These are phyloP conservation scores for Alternaria sp. DNA, from an alignment of 2,329 filamentous ascomycete species.

Conservation along the genomic window DNA sequence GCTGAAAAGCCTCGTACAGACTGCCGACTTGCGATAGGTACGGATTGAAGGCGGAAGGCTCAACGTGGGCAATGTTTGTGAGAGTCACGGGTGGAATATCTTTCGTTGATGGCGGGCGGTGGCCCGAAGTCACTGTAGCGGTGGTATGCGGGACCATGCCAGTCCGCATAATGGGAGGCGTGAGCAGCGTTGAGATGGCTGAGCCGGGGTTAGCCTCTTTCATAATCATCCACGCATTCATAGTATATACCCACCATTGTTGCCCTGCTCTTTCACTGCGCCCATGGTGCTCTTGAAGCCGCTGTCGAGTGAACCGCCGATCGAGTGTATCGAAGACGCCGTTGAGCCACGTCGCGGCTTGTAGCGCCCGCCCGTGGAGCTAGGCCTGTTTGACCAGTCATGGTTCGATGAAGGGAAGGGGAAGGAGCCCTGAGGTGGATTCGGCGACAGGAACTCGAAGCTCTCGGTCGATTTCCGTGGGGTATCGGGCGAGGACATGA, in stretches of 20 bases:
- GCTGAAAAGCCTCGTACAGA: conserved; percentile 86
- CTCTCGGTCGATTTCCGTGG: conserved; percentile 60
- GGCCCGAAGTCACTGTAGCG: conserved; percentile 72
- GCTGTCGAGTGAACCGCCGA: conserved; percentile 82
- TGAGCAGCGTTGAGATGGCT: conserved; percentile 94
- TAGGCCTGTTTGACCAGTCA: conserved; percentile 60
- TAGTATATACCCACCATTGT: conserved; percentile 70
- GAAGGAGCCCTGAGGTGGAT: conserved; percentile 56
- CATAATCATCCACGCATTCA: not conserved
- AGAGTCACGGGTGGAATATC: conserved; percentile 94
- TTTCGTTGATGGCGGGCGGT: conserved; percentile 81
- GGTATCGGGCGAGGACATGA: conserved; percentile 53
- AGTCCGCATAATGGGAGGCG: conserved; percentile 87
- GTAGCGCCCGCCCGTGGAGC: conserved; percentile 58
- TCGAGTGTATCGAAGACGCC: conserved; percentile 85
- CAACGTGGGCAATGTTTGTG: conserved; percentile 85
- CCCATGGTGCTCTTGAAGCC: conserved; percentile 65
- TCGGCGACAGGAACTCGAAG: conserved; percentile 57
- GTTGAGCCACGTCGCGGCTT: conserved; percentile 77
- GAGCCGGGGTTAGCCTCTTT: conserved; percentile 23
- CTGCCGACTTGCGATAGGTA: conserved; percentile 87
- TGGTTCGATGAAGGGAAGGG: conserved; percentile 67
- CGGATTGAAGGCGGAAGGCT: conserved; percentile 78
- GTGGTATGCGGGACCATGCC: conserved; percentile 82
- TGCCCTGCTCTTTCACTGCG: conserved; percentile 75